Conservation (phyloP, 2,329 filamentous ascomycete genomes). For the Microcyclosporella mali region DNA sequence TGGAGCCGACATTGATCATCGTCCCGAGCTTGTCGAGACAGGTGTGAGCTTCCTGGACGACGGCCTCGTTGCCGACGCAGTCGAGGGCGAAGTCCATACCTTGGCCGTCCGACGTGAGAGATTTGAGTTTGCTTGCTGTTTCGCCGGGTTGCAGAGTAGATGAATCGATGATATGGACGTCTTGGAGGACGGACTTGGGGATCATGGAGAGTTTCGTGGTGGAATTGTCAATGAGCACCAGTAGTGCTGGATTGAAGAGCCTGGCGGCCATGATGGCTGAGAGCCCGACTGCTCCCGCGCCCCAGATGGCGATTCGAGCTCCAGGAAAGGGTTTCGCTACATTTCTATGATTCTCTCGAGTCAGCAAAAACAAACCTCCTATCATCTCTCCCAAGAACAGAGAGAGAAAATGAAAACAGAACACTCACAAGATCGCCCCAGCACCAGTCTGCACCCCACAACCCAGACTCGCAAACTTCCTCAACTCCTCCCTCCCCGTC, state of each 20-base stretch:
- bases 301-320: constrained; percentile 17
- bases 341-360: constrained; percentile 8
- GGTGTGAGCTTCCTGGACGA: constrained; percentile 12
- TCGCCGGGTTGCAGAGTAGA: constrained; percentile 3
- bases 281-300: constrained; percentile 20
- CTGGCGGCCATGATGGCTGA: constrained; percentile 18
- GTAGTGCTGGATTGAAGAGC: constrained; percentile 1
- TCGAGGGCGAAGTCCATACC: constrained; percentile 19
- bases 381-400: neutral
- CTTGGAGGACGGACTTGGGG: constrained; percentile 9
- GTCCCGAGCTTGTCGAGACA: constrained; percentile 16
- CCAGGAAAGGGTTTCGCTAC: constrained; percentile 15
- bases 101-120: constrained; percentile 8
- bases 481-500: constrained; percentile 14
- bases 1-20: constrained; percentile 19
- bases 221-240: constrained; percentile 21
- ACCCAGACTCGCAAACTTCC: constrained; percentile 16
- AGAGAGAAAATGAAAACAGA: neutral
- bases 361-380: neutral
- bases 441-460: constrained; percentile 23
- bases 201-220: constrained; percentile 17
- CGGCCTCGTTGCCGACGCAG: constrained; percentile 17
- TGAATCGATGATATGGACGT: constrained; percentile 10
- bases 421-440: constrained; percentile 19
- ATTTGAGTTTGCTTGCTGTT: constrained; percentile 10